Evolutionary conservation across 148 eudicot genomes (phyloP).

Genomic region (Chenopodium berlandieri): DNA sequence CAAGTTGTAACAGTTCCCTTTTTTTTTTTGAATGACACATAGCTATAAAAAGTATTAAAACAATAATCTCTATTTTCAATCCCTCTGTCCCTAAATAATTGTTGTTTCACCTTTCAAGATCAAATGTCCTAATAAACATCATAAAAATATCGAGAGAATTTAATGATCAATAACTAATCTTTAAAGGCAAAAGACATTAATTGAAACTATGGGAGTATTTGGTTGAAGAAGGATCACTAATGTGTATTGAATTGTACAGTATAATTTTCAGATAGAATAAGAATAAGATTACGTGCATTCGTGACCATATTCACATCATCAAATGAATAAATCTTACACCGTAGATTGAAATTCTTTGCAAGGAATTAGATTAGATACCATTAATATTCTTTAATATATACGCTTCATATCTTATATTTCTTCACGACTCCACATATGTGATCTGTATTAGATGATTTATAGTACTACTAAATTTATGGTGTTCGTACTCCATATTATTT

Average conservation of each 20-base stretch:
- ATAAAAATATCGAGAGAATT: neutral
- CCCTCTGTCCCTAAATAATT: neutral
- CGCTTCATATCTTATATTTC: neutral
- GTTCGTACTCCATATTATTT: neutral
- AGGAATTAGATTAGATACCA: too few relatives aligned
- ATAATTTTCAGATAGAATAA: too few relatives aligned
- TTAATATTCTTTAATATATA: too few relatives aligned
- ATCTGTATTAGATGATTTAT: neutral
- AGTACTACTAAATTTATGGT: neutral
- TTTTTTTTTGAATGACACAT: neutral
- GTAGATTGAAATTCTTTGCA: too few relatives aligned
- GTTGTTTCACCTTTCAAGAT: too few relatives aligned
- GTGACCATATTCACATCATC: too few relatives aligned
- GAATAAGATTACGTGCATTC: too few relatives aligned
- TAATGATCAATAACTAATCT: too few relatives aligned
- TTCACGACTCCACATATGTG: neutral
- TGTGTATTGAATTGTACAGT: neutral
- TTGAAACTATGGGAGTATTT: neutral
- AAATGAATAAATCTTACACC: too few relatives aligned
- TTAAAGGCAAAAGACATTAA: neutral
- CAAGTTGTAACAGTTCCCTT: neutral
- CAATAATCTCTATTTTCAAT: neutral
- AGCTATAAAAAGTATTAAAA: neutral
- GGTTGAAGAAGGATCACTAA: slow-evolving; percentile 9
- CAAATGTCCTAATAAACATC: too few relatives aligned